Evolutionary conservation across 495 filamentous ascomycete species (phyloP).

Genomic region (Penicillium soppii): DNA sequence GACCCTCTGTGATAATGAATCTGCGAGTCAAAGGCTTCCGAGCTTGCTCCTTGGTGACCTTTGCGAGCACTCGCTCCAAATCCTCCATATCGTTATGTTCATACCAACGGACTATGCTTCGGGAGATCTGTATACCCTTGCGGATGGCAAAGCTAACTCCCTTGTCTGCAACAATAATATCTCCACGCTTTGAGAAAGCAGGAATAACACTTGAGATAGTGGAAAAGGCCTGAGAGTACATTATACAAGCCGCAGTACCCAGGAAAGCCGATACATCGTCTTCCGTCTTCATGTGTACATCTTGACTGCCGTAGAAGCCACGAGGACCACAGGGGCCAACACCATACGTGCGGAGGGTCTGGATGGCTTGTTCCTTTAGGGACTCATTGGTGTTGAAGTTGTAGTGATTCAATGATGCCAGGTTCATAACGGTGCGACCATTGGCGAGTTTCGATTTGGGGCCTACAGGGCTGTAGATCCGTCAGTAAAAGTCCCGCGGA

Average conservation of each 20-base stretch:
- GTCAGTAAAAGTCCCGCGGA: conserved; percentile 16
- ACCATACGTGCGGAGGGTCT: conserved; percentile 89
- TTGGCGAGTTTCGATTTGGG: conserved; percentile 86
- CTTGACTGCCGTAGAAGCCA: conserved; percentile 97
- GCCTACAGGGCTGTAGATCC: conserved; percentile 68
- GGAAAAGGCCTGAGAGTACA: conserved; percentile 93
- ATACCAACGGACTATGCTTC: conserved; percentile 89
- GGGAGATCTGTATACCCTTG: conserved; percentile 88
- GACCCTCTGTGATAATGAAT: conserved; percentile 94
- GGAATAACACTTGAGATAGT: conserved; percentile 94
- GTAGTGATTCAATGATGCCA: conserved; percentile 94
- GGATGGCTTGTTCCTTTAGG: conserved; percentile 91
- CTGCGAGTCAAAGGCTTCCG: conserved; percentile 85
- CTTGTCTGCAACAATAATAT: conserved; percentile 97
- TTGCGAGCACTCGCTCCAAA: conserved; percentile 79
- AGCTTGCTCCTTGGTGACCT: conserved; percentile 82
- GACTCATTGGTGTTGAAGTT: conserved; percentile 91
- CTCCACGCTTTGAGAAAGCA: conserved; percentile 92
- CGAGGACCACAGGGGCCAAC: conserved; percentile 96
- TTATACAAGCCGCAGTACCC: conserved; percentile 81
- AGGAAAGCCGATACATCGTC: conserved; percentile 88
- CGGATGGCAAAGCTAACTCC: conserved; percentile 92
- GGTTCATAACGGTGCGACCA: conserved; percentile 86
- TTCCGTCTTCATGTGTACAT: conserved; percentile 97
- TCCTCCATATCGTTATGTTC: conserved; percentile 97